A percentile compares a stretch with the other conserved stretches of the same genome.
Evolutionary conservation across 1,284 basidiomycete genomes (phyloP).

Genomic region (Malassezia obtusa): DNA sequence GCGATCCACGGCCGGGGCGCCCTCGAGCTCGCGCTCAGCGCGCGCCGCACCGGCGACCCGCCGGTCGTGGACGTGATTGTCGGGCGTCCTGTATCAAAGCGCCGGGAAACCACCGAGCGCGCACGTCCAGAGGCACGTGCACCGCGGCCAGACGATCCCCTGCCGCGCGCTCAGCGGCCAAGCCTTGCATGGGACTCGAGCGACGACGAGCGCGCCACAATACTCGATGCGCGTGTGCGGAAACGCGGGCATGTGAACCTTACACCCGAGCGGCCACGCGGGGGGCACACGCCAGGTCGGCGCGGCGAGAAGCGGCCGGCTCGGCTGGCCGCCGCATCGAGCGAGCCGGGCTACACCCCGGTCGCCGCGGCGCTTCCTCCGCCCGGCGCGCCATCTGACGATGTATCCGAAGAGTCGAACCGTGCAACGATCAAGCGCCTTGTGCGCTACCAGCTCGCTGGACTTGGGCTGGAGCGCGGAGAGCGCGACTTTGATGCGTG

Average conservation of each 20-base stretch:
- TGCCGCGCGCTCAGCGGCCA: constrained; percentile 23
- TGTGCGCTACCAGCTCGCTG: constrained; percentile 24
- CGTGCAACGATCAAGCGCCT: constrained; percentile 22
- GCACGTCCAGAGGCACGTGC: not conserved
- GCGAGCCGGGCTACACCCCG: not conserved
- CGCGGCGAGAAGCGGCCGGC: constrained; percentile 11
- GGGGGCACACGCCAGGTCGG: constrained; percentile 5
- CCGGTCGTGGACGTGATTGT: not conserved
- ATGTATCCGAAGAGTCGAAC: constrained; percentile 15
- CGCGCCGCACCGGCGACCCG: not conserved
- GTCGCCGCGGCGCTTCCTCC: not conserved
- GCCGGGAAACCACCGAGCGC: not conserved
- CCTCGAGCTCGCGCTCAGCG: constrained; percentile 25
- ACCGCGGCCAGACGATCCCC: constrained; percentile 31
- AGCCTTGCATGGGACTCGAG: constrained; percentile 13
- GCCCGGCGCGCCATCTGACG: not conserved
- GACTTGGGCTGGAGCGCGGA: constrained; percentile 20
- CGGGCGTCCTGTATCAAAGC: not conserved
- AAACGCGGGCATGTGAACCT: constrained; percentile 1
- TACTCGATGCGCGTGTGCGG: constrained; percentile 6
- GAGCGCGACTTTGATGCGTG: constrained; percentile 2
- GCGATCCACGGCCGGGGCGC: constrained; percentile 6
- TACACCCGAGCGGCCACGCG: not conserved
- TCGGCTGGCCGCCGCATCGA: not conserved
- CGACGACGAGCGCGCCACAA: constrained; percentile 12